These are phyloP conservation scores for Pseudogymnoascus sp. DNA, from an alignment of 2,329 filamentous ascomycete species.

Conservation along the genomic window DNA sequence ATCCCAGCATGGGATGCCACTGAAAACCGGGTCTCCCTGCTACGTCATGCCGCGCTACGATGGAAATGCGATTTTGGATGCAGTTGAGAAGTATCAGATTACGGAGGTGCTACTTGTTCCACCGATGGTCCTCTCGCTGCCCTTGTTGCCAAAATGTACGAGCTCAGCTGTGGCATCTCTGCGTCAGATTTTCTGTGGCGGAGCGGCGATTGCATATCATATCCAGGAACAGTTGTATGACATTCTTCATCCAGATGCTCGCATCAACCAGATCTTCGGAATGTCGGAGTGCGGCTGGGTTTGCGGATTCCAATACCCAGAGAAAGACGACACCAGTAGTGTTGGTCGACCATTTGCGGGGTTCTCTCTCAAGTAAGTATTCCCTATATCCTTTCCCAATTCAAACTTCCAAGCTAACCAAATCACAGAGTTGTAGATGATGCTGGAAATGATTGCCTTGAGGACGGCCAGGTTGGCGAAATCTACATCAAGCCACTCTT, in stretches of 20 bases:
- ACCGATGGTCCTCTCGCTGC: conserved; percentile 61
- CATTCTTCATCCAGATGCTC: conserved; percentile 33
- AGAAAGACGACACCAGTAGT: conserved; percentile 34
- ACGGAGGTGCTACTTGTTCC: conserved; percentile 61
- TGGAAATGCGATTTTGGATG: conserved; percentile 59
- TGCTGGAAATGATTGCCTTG: conserved; percentile 19
- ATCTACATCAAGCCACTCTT: conserved; percentile 20
- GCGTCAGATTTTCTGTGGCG: conserved; percentile 38
- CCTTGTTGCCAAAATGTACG: neutral
- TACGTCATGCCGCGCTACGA: conserved; percentile 76
- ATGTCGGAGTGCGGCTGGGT: conserved; percentile 43
- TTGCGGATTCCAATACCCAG: conserved; percentile 31
- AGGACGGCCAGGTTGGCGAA: conserved; percentile 25
- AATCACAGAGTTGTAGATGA: conserved; percentile 21
- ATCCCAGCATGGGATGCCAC: conserved; percentile 62
- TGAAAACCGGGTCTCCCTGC: conserved; percentile 54
- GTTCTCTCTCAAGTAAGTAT: conserved; percentile 24
- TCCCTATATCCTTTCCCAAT: neutral
- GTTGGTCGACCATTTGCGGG: conserved; percentile 38
- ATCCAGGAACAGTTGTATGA: conserved; percentile 33
- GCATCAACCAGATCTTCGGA: conserved; percentile 42
- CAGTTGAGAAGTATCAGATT: conserved; percentile 59
- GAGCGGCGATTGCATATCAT: conserved; percentile 37
- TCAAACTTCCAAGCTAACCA: neutral
- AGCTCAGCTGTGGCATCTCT: conserved; percentile 37